A percentile compares a stretch with the other conserved stretches of the same genome.
Evolutionary conservation across 2,329 filamentous ascomycete species (phyloP).

Genomic region (Xylaria multiplex): DNA sequence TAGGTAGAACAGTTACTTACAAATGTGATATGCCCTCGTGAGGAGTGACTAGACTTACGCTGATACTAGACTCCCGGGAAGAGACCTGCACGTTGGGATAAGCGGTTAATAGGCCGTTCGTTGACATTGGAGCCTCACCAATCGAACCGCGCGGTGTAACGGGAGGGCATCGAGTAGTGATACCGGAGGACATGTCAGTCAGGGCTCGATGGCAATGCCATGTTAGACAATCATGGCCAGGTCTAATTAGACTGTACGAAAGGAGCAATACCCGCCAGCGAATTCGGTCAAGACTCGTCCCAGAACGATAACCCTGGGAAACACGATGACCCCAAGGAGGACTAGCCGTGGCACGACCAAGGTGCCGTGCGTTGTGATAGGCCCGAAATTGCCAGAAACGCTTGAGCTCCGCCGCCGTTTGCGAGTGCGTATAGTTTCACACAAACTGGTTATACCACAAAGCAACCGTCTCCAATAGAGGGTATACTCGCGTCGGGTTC

Average conservation of each 20-base stretch:
- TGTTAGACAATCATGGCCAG: slow-evolving; percentile 27
- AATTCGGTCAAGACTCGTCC: slow-evolving; percentile 29
- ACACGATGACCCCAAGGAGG: slow-evolving; percentile 28
- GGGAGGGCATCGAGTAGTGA: slow-evolving; percentile 23
- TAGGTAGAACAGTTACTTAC: not conserved
- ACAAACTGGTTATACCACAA: slow-evolving; percentile 26
- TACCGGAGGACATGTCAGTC: slow-evolving; percentile 30
- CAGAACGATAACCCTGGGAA: slow-evolving; percentile 25
- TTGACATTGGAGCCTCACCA: slow-evolving; percentile 19
- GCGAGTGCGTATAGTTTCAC: slow-evolving; percentile 31
- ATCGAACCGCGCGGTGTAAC: slow-evolving; percentile 28
- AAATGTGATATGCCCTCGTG: not conserved
- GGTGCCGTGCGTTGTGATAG: slow-evolving; percentile 29
- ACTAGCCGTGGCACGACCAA: slow-evolving; percentile 26
- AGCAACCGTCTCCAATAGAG: slow-evolving; percentile 4
- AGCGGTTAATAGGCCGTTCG: not conserved
- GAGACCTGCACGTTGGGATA: slow-evolving; percentile 1
- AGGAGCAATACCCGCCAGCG: slow-evolving; percentile 19
- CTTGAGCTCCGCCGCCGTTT: slow-evolving; percentile 29
- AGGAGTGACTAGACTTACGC: not conserved
- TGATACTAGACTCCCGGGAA: not conserved
- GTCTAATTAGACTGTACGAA: slow-evolving; percentile 27
- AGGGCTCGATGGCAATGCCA: slow-evolving; percentile 24
- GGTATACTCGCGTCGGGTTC: slow-evolving; percentile 6
- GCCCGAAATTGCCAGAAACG: slow-evolving; percentile 30